phyloP scores from a whole-genome alignment of 768 basidiomycete species.

The Amanita molliuscula region DNA sequence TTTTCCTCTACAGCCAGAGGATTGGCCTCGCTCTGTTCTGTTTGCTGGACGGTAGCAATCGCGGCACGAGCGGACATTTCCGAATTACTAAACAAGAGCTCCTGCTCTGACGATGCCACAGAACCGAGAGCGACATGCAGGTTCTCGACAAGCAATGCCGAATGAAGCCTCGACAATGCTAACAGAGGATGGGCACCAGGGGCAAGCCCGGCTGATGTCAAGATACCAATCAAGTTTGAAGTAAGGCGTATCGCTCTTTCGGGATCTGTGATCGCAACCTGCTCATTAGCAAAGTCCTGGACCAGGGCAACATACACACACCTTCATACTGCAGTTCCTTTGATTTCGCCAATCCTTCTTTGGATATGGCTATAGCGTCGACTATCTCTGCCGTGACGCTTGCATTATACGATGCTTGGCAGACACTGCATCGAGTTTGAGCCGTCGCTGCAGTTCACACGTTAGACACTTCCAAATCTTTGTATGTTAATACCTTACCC shows the following conservation, averaged over 20 bases:
- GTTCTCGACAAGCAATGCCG: constrained; percentile 50
- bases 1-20: background rate
- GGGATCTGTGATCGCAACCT: constrained; percentile 33
- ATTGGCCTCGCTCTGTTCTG: background rate
- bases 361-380: constrained; percentile 58
- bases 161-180: constrained; percentile 60
- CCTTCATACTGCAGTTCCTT: constrained; percentile 49
- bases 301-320: constrained; percentile 13
- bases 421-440: constrained; percentile 42
- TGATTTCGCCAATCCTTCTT: constrained; percentile 71
- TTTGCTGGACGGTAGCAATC: background rate
- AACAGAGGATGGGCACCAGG: constrained; percentile 72
- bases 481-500: constrained; percentile 25
- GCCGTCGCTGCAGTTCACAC: constrained; percentile 29
- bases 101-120: background rate
- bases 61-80: background rate
- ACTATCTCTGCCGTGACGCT: constrained; percentile 40
- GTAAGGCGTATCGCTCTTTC: constrained; percentile 48
- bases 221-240: constrained; percentile 53
- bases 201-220: constrained; percentile 47
- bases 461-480: background rate
- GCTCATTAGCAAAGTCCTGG: background rate
- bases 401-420: constrained; percentile 30
- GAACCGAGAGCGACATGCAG: constrained; percentile 16
- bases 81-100: background rate